Conservation (phyloP, 345 rosid species). For the Excoecaria cochinchinensis region DNA sequence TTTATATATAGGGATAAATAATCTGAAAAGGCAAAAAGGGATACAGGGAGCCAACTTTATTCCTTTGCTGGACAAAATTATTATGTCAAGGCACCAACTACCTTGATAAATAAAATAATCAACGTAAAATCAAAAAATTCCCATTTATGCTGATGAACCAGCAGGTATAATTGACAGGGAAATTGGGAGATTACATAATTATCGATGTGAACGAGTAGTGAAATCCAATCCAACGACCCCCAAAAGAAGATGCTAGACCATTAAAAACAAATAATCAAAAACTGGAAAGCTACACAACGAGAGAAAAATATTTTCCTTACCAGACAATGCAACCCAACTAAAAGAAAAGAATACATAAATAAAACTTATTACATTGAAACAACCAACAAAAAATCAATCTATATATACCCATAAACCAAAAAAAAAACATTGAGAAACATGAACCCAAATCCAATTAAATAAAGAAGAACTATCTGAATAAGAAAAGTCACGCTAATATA, state of each 20-base stretch:
- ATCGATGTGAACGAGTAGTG: background rate
- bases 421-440: too few relatives aligned
- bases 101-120: too few relatives aligned
- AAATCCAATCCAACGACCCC: background rate
- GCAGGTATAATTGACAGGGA: background rate
- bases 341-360: background rate
- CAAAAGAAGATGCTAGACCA: background rate
- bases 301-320: background rate
- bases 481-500: background rate
- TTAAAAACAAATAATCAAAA: background rate
- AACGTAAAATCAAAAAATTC: background rate
- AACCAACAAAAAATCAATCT: background rate
- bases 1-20: background rate
- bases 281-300: too few relatives aligned
- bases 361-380: background rate
- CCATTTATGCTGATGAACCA: background rate
- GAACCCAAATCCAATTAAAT: too few relatives aligned
- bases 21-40: background rate
- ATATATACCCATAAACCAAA: too few relatives aligned
- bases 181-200: background rate
- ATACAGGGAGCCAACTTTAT: background rate
- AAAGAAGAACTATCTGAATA: background rate
- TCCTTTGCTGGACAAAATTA: too few relatives aligned
- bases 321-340: conserved; percentile 2
- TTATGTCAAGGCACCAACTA: too few relatives aligned